phyloP scores from a whole-genome alignment of 495 filamentous ascomycete genomes.

The Neurospora tetrasperma region DNA sequence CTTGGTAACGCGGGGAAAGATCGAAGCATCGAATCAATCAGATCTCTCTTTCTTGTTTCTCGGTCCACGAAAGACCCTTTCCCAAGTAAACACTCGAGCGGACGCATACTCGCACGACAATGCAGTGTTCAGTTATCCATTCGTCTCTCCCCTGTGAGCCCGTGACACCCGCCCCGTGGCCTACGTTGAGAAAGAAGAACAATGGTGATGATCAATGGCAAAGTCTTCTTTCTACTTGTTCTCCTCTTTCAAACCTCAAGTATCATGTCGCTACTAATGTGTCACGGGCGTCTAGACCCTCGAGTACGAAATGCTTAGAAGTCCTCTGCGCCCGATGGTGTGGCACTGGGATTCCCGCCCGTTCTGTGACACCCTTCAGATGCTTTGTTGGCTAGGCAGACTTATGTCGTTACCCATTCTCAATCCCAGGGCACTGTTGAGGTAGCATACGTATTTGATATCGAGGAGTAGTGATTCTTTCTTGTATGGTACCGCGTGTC shows the following conservation, averaged over 20 bases:
- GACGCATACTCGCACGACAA: not conserved
- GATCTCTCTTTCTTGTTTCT: not conserved
- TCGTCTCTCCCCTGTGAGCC: not conserved
- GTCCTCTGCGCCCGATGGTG: not conserved
- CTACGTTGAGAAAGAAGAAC: not conserved
- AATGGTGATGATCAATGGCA: not conserved
- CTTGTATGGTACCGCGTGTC: no score
- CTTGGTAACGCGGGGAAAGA: not conserved
- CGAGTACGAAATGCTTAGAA: not conserved
- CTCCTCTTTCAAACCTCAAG: not conserved
- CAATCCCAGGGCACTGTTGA: no score
- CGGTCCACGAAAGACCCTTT: not conserved
- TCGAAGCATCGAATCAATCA: not conserved
- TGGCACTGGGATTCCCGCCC: not conserved
- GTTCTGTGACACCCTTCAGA: not conserved
- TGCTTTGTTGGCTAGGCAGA: not conserved
- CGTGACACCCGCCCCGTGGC: not conserved
- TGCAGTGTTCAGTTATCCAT: not conserved
- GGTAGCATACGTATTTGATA: no score
- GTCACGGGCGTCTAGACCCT: not conserved
- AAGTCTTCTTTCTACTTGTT: not conserved
- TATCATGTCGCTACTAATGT: not conserved
- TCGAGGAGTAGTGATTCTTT: no score
- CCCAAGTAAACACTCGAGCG: not conserved
- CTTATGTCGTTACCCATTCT: not conserved